phyloP scores from a whole-genome alignment of 2,329 filamentous ascomycete species.

The Claviceps quebecensis region DNA sequence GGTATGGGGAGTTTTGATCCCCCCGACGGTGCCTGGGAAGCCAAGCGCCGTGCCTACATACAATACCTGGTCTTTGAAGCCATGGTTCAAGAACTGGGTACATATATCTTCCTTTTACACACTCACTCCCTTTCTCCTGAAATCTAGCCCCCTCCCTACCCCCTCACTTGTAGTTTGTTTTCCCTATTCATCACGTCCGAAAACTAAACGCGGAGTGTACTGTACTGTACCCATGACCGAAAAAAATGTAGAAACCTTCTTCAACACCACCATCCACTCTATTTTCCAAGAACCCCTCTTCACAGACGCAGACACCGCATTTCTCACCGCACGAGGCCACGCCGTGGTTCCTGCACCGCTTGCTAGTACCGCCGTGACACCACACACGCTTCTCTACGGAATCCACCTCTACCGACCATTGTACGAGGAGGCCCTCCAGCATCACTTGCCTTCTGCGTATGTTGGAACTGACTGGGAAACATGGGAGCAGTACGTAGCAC shows the following conservation, averaged over 20 bases:
- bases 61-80: constrained; percentile 39
- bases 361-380: constrained; percentile 36
- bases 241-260: background rate
- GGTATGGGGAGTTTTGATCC: constrained; percentile 43
- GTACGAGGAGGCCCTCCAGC: constrained; percentile 36
- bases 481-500: constrained; percentile 34
- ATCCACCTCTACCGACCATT: constrained; percentile 44
- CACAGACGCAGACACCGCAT: constrained; percentile 31
- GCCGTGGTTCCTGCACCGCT: constrained; percentile 34
- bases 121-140: background rate
- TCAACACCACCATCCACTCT: constrained; percentile 23
- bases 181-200: background rate
- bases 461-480: constrained; percentile 40
- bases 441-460: constrained; percentile 35
- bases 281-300: constrained; percentile 43
- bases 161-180: background rate
- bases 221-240: background rate
- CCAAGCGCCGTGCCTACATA: constrained; percentile 30
- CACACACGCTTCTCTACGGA: constrained; percentile 42
- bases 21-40: constrained; percentile 29
- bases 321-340: constrained; percentile 42
- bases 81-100: constrained; percentile 31
- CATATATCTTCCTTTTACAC: constrained; percentile 2
- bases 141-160: background rate
- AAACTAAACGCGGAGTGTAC: background rate